These are phyloP conservation scores for Protomyces inundatus DNA, from an alignment of 1,139 yeast genomes.

Conservation along the genomic window DNA sequence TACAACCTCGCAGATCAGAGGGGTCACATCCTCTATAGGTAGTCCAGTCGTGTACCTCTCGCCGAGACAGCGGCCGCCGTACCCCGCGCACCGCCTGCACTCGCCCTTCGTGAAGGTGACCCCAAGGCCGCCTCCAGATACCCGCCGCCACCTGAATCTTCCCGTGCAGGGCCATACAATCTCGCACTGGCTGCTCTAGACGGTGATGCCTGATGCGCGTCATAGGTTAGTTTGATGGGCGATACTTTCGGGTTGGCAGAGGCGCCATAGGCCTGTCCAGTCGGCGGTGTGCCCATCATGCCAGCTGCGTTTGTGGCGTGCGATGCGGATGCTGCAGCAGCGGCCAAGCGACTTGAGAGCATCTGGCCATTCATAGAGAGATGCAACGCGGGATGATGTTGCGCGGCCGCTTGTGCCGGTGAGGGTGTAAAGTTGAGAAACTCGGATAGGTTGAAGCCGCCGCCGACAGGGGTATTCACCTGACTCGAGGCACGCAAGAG, in stretches of 20 bases:
- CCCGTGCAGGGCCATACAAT: background rate
- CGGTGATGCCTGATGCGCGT: background rate
- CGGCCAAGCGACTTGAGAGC: background rate
- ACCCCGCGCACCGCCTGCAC: background rate
- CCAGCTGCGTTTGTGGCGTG: no score
- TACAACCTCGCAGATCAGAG: no score
- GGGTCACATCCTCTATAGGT: no score
- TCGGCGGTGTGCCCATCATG: background rate
- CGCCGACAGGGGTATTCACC: slow-evolving; percentile 43
- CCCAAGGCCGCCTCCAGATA: background rate
- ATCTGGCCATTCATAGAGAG: background rate
- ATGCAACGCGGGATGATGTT: background rate
- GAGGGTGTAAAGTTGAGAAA: slow-evolving; percentile 69
- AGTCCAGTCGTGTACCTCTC: no score
- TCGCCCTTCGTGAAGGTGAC: background rate
- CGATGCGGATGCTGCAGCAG: background rate
- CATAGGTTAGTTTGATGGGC: background rate
- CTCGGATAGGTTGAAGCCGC: slow-evolving; percentile 73
- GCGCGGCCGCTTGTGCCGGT: background rate
- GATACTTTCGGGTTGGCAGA: background rate
- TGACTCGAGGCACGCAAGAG: slow-evolving; percentile 16
- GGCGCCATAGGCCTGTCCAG: background rate
- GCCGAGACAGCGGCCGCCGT: no score
- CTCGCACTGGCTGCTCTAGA: background rate
- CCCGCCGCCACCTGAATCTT: background rate